A percentile compares a stretch with the other conserved stretches of the same genome.
These are phyloP conservation scores for Trichoderma reesei DNA, from an alignment of 495 filamentous ascomycete genomes.

Conservation along the genomic window DNA sequence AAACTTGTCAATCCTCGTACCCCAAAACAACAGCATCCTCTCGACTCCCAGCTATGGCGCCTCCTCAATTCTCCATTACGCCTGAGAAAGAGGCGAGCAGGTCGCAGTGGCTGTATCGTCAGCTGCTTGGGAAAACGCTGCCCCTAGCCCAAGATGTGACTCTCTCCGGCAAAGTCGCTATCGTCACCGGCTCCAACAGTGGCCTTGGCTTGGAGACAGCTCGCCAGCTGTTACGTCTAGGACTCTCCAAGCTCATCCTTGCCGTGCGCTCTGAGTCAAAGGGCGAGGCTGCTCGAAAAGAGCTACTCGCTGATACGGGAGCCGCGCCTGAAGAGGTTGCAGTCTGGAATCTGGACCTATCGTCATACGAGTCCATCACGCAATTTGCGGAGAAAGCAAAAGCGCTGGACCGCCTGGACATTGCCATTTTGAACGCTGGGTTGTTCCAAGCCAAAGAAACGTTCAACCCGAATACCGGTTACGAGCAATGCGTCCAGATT, in stretches of 20 bases:
- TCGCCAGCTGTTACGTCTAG: constrained; percentile 32
- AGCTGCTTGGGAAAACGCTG: background rate
- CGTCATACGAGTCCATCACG: constrained; percentile 29
- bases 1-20: too few species aligned
- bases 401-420: constrained; percentile 27
- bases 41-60: background rate
- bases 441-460: constrained; percentile 19
- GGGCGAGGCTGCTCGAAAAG: constrained; percentile 26
- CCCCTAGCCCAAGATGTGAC: constrained; percentile 19
- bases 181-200: constrained; percentile 37
- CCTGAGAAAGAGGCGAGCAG: background rate
- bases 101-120: background rate
- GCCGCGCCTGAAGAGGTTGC: constrained; percentile 17
- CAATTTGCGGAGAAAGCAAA: constrained; percentile 29
- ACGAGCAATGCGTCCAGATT: constrained; percentile 29
- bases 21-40: too few species aligned
- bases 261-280: constrained; percentile 31
- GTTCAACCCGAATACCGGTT: constrained; percentile 25
- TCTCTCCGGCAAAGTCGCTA: constrained; percentile 23
- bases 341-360: constrained; percentile 41
- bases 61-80: background rate
- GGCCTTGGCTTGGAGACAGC: constrained; percentile 40
- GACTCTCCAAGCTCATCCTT: constrained; percentile 36
- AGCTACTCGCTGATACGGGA: background rate
- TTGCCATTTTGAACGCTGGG: constrained; percentile 39